Evolutionary conservation across 305 asterid genomes (phyloP), one percentile per base, ranked within the genome.

Genomic region (Rubia tinctorum): DNA sequence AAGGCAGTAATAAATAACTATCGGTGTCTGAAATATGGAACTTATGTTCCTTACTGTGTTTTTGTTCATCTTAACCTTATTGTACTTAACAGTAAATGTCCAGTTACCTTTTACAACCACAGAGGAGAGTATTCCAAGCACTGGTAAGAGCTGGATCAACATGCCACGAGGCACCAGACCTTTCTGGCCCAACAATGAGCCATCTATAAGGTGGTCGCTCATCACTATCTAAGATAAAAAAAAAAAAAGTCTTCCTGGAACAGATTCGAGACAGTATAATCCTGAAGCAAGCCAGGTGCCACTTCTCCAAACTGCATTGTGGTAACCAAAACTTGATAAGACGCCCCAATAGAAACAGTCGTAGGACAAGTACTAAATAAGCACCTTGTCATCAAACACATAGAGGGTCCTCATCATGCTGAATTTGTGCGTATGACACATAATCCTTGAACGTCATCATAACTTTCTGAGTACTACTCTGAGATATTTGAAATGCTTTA

Each of bases 131-230:
- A 83, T 95, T 95, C 99, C 99, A 95, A 47, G 99, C 99, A 83
- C 99, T 95, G 71, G 99, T 95, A 77, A 95, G 95, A 79, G 91
- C 93, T 74, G 99, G 99, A 88, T 95, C 99, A 11, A 95, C 97
- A 73, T 92, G 99, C 99, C 99, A 95, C 55, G 99, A 92, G 45
- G 99, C 98, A 72, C 98, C 99, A 78, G 99, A 95, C 83, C 98
- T 85, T 83, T 92, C 99, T 69, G 99, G 99, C 73, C 99, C 99
- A 69, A 89, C 78, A 72, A 92, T 90, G 78, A 92, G 88, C 99
- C 99, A 95, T 83, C 98, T 88, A 75, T 80, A 95, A 82, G 97
- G 84, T 9, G 99, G 99, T 22, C 97, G 86, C 78, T 89, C 87
- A 71, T 95, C 96, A 27, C 71, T 78, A 82, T 84, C 90, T 81